These are phyloP conservation scores for Saksenaea vasiformis DNA, from an alignment of 371 early-diverging fungal species.

Conservation along the genomic window DNA sequence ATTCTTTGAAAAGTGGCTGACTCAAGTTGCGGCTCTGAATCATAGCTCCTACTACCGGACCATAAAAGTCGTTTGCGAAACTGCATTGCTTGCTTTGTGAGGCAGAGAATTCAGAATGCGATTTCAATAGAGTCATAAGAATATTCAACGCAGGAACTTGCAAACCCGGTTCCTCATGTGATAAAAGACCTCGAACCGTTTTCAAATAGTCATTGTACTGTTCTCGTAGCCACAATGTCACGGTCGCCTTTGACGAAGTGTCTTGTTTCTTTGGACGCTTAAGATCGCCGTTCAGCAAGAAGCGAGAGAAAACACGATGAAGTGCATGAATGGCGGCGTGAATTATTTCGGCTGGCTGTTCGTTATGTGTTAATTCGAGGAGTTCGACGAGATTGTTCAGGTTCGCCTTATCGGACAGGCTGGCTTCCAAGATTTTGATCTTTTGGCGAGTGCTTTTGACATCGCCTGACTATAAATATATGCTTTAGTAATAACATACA, in stretches of 20 bases:
- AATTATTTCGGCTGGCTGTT: slow-evolving; percentile 20
- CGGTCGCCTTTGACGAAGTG: slow-evolving; percentile 51
- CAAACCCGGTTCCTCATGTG: slow-evolving; percentile 69
- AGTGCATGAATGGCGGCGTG: slow-evolving; percentile 74
- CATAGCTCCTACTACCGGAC: slow-evolving; percentile 56
- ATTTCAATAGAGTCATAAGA: slow-evolving; percentile 61
- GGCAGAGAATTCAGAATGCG: slow-evolving; percentile 55
- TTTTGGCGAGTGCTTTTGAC: slow-evolving; percentile 29
- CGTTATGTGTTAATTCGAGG: slow-evolving; percentile 46
- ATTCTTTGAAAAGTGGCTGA: slow-evolving; percentile 58
- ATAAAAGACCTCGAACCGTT: slow-evolving; percentile 50
- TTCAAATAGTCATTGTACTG: slow-evolving; percentile 66
- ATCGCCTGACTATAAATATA: slow-evolving; percentile 6
- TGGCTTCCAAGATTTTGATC: slow-evolving; percentile 56
- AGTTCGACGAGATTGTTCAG: slow-evolving; percentile 65
- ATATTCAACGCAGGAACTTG: slow-evolving; percentile 77
- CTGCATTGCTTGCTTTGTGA: slow-evolving; percentile 34
- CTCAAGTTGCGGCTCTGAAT: slow-evolving; percentile 57
- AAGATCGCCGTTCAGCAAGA: slow-evolving; percentile 72
- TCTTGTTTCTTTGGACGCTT: slow-evolving; percentile 33
- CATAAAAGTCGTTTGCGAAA: slow-evolving; percentile 57
- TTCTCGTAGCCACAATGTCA: slow-evolving; percentile 74
- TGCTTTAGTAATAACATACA: not conserved
- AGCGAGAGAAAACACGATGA: slow-evolving; percentile 67
- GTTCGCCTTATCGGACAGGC: slow-evolving; percentile 56